Base-by-base conservation (phyloP, 164 flowering plant species). In the Sextonia rubra region DNA sequence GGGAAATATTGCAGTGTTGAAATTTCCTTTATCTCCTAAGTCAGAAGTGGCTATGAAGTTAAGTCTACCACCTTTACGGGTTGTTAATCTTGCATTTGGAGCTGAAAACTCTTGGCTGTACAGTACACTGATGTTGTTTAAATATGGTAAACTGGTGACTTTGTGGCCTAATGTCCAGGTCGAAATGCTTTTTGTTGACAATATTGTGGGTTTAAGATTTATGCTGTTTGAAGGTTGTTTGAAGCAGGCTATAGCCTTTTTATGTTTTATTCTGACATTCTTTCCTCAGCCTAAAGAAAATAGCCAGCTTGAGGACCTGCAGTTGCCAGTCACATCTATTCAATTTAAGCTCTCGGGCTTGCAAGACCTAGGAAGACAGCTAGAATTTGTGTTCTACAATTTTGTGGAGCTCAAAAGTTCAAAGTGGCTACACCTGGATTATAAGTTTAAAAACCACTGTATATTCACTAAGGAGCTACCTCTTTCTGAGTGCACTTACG, bases 101-200 rank as follows among this genome's bases (percentile, higher is more conserved):
- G 69, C 66, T 12, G 81, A 77, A 18, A 60, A 70, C 65, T 70
- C 75, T 68, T 77, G 84, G 86, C 64, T 86, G 29, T 72, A 67
- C 37, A 84, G 64, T 64, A 64, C 77, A 73, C 47, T 76, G 12
- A 29, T 82, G 66, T 73, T 89, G 73, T 85, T 79, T 79, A 86
- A 84, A 24, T 77, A 73, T 83, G 99, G 99, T 56, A 70, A 75
- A 12, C 15, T 96, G 47, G 73, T 77, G 70, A 49, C 77, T 48
- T 60, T 74, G 62, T 93, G 93, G 93, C 98, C 99, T 30, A 82
- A 69, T 72, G 87, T 96, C 80, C 73, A 77, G 22, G 65, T 96
- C 85, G 98, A 96, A 84, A 88, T 93, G 82, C 90, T 96, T 78
- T 85, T 92, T 81, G 86, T 96, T 48, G 97, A 96, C 81, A 87